Evolutionary conservation across 1,139 yeast genomes (phyloP).

Genomic region (Scheffersomyces insectosa): DNA sequence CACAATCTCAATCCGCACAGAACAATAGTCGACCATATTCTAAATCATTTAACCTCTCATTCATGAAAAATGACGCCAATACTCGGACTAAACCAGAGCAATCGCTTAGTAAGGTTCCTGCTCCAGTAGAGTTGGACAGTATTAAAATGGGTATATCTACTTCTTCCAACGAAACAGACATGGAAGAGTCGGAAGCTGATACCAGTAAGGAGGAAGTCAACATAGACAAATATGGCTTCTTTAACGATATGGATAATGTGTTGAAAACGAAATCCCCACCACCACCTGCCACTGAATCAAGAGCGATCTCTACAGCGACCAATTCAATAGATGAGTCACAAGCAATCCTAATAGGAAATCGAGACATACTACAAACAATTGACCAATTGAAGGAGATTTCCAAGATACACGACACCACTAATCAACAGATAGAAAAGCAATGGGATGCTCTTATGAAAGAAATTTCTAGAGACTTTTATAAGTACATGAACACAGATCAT

Average conservation of each 20-base stretch:
- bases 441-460: constrained; percentile 38
- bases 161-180: not conserved
- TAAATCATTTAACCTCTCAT: constrained; percentile 7
- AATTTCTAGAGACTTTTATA: constrained; percentile 25
- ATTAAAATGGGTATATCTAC: constrained; percentile 25
- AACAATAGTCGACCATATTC: constrained; percentile 5
- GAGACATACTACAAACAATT: constrained; percentile 15
- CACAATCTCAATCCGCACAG: too few relatives aligned
- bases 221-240: constrained; percentile 55
- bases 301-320: not conserved
- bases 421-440: constrained; percentile 25
- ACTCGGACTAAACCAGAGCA: not conserved
- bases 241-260: constrained; percentile 21
- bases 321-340: constrained; percentile 5
- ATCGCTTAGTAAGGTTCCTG: constrained; percentile 7
- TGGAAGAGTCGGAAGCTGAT: not conserved
- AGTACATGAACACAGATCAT: constrained; percentile 12
- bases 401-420: constrained; percentile 34
- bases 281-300: not conserved
- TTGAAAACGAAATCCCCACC: constrained; percentile 1
- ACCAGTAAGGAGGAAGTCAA: constrained; percentile 17
- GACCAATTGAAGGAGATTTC: constrained; percentile 34
- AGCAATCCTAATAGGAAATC: constrained; percentile 15
- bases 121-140: constrained; percentile 50
- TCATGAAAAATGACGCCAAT: not conserved